Conservation (phyloP, 306 rosid species). For the Fragaria nilgerrensis region DNA sequence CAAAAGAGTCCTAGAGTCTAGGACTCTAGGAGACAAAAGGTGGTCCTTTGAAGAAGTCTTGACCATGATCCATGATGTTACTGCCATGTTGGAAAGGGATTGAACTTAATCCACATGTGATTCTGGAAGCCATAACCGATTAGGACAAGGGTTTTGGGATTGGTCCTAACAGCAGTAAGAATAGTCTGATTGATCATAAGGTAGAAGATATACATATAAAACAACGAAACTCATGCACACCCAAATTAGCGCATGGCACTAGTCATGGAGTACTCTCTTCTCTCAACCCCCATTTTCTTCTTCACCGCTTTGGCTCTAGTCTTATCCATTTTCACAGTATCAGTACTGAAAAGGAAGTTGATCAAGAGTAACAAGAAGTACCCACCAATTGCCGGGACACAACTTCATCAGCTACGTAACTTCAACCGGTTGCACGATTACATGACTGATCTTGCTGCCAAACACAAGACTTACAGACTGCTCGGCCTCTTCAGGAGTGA, state of each 20-base stretch:
- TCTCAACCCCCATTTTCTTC: conserved; percentile 33
- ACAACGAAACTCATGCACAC: background rate
- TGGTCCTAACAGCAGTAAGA: too few species aligned
- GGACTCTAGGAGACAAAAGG: too few species aligned
- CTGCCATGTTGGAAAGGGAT: too few species aligned
- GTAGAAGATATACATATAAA: background rate
- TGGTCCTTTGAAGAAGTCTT: too few species aligned
- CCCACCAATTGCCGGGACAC: conserved; percentile 70
- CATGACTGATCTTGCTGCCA: conserved; percentile 74
- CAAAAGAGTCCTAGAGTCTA: too few species aligned
- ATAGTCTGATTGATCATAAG: too few species aligned
- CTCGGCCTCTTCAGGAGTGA: conserved; percentile 55
- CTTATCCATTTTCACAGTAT: conserved; percentile 27
- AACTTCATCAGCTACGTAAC: conserved; percentile 60
- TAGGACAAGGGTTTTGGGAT: too few species aligned
- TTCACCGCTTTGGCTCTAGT: conserved; percentile 31
- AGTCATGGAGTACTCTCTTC: conserved; percentile 36
- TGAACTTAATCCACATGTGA: too few species aligned
- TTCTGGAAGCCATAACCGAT: too few species aligned
- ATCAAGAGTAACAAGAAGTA: conserved; percentile 40
- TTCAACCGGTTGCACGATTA: conserved; percentile 71
- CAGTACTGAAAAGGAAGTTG: conserved; percentile 23
- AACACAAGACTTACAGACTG: conserved; percentile 70
- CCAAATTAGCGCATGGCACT: background rate
- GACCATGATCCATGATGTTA: too few species aligned